Evolutionary conservation across 2,329 filamentous ascomycete genomes (phyloP).

Genomic region (Aureobasidium sp.): DNA sequence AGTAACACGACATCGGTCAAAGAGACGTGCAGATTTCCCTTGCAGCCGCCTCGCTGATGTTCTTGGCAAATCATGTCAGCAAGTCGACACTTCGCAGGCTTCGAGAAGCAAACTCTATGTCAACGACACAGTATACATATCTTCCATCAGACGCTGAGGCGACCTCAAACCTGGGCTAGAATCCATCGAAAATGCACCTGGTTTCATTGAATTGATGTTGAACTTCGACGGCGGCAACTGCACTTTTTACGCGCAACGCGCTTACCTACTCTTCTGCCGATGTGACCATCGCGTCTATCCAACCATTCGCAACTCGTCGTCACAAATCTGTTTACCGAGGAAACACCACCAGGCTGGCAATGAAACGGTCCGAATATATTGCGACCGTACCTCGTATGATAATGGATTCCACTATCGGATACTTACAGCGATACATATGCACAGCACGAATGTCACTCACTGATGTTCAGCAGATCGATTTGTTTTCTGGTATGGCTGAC

Average conservation of each 20-base stretch:
- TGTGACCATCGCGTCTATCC: not conserved
- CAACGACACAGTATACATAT: not conserved
- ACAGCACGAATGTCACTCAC: not conserved
- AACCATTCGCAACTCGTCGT: not conserved
- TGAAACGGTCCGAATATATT: not conserved
- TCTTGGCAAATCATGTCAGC: not conserved
- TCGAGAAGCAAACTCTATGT: constrained; percentile 8
- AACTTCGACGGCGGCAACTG: not conserved
- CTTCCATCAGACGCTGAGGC: not conserved
- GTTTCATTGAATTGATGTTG: not conserved
- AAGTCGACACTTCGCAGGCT: not conserved
- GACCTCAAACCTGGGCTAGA: not conserved
- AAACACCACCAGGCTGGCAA: not conserved
- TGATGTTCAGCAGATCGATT: not conserved
- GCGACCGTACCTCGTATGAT: not conserved
- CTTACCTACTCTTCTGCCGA: not conserved
- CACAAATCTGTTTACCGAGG: not conserved
- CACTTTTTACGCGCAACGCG: not conserved
- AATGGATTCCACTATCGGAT: not conserved
- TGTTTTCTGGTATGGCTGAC: not conserved
- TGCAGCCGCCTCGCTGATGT: not conserved
- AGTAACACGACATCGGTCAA: not conserved
- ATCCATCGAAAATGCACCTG: not conserved
- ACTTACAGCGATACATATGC: not conserved
- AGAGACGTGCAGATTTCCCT: not conserved